Conservation (phyloP, 306 rosid genomes). For the Dryas drummondii region DNA sequence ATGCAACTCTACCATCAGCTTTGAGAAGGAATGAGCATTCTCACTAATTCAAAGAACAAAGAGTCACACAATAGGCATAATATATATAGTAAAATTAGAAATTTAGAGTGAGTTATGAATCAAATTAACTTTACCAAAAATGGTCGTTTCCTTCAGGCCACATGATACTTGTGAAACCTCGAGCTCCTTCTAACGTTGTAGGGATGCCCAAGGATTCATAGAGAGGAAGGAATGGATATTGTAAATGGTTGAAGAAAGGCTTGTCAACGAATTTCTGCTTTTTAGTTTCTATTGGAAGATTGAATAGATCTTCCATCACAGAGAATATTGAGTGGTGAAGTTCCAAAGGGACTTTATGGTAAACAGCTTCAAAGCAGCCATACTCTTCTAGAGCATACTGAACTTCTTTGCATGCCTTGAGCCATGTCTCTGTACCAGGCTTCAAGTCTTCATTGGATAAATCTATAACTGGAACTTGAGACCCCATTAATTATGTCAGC, state of each 20-base stretch:
- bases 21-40: too few relatives aligned
- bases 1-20: too few relatives aligned
- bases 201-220: conserved; percentile 44
- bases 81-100: too few relatives aligned
- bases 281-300: conserved; percentile 52
- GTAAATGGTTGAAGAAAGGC: conserved; percentile 20
- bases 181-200: conserved; percentile 17
- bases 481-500: conserved; percentile 33
- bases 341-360: conserved; percentile 33
- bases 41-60: too few relatives aligned
- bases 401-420: conserved; percentile 32
- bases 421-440: conserved; percentile 53
- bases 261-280: conserved; percentile 40
- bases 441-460: conserved; percentile 35
- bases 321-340: conserved; percentile 42
- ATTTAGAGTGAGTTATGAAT: too few relatives aligned
- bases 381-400: conserved; percentile 49
- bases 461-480: conserved; percentile 44
- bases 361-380: conserved; percentile 52
- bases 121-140: conserved; percentile 27
- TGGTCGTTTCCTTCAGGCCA: conserved; percentile 36
- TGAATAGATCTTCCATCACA: conserved; percentile 41
- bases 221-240: conserved; percentile 28
- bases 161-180: conserved; percentile 36
- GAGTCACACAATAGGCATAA: too few relatives aligned